Evolutionary conservation across 805 yeast species (phyloP), one percentile per base, ranked within the genome.

Genomic region (Candida ortonii): DNA sequence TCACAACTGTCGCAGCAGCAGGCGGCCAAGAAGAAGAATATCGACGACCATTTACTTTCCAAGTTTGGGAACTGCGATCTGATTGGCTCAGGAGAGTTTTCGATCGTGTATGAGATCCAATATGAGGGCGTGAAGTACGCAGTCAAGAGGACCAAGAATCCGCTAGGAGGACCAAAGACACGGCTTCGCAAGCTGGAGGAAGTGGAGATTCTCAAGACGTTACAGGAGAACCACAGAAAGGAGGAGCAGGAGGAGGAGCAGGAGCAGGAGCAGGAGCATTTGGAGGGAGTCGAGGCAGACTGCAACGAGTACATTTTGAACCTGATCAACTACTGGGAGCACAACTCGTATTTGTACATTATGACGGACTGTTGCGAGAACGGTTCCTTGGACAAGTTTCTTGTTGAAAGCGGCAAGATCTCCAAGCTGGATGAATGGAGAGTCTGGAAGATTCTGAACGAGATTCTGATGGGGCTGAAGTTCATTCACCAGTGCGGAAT

Each of bases 331-430:
- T 85, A 84, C 19, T 90, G 97, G 96, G 94, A 85, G 45, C 70
- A 68, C 53, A 73, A 78, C 52, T 76, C 77, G 28, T 78, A 79
- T 46, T 75, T 82, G 45, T 93, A 90, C 57, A 86, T 93, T 23
- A 85, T 88, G 93, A 87, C 96, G 3, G 97, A 90, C 49, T 89
- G 67, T 59, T 93, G 96, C 62, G 97, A 89, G 52, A 62, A 89
- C 55, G 97, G 97, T 2, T 84, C 93, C 15, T 63, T 93, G 38
- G 93, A 80, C 52, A 76, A 76, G 39, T 93, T 90, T 52, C 60
- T 93, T 34, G 71, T 78, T 20, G 94, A 84, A 46, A 81, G 79
- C 55, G 87, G 86, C 15, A 78, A 81, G 30, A 71, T 80, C 25
- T 75, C 85, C 19, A 80, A 80, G 49, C 68, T 93, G 33, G 98